Evolutionary conservation across 495 filamentous ascomycete species (phyloP).

Genomic region (Podospora australis): DNA sequence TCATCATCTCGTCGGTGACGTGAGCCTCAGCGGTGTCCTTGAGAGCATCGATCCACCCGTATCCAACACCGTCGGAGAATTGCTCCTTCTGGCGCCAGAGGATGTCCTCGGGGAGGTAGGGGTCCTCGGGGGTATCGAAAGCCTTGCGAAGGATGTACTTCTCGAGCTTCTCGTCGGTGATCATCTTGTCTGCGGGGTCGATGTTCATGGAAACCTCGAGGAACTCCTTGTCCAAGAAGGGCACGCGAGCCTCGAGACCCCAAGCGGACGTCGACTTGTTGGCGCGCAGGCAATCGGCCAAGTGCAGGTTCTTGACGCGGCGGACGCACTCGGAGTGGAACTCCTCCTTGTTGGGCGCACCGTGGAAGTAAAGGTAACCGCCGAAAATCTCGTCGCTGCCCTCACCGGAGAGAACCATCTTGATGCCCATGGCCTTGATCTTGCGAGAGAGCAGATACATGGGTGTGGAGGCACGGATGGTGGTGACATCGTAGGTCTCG

Average conservation of each 20-base stretch:
- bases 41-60: slow-evolving; percentile 96
- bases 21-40: slow-evolving; percentile 87
- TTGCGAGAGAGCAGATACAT: slow-evolving; percentile 98
- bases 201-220: slow-evolving; percentile 85
- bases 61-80: slow-evolving; percentile 96
- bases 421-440: slow-evolving; percentile 98
- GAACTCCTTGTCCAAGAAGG: slow-evolving; percentile 96
- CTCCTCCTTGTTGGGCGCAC: slow-evolving; percentile 78
- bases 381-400: slow-evolving; percentile 97
- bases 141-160: slow-evolving; percentile 97
- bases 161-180: slow-evolving; percentile 83
- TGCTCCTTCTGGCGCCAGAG: slow-evolving; percentile 99
- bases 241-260: slow-evolving; percentile 96
- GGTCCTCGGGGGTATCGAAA: slow-evolving; percentile 85
- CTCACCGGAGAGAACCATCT: slow-evolving; percentile 97
- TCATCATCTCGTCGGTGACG: slow-evolving; percentile 93
- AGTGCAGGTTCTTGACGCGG: slow-evolving; percentile 89
- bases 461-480: slow-evolving; percentile 94
- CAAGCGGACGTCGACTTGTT: slow-evolving; percentile 99
- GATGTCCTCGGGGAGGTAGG: slow-evolving; percentile 91
- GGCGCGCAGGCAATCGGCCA: slow-evolving; percentile 90
- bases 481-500: slow-evolving; percentile 96
- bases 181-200: slow-evolving; percentile 92
- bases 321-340: slow-evolving; percentile 92
- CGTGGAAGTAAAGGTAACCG: slow-evolving; percentile 97